Conservation (phyloP, 345 rosid genomes). For the Arabidopsis suecica region DNA sequence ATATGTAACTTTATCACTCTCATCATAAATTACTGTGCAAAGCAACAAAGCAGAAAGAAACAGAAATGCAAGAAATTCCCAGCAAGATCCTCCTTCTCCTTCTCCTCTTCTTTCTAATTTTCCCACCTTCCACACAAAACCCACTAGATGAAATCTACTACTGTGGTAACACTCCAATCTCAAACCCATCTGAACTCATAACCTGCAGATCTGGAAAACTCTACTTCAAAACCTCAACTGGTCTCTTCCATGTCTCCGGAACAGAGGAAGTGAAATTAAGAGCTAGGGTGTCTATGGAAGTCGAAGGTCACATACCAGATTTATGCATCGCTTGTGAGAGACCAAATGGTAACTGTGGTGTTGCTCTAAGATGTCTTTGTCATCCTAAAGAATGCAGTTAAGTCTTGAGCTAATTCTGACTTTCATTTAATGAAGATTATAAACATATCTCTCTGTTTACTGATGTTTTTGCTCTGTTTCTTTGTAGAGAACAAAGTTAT, state of each 20-base stretch:
- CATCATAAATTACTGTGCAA: background rate
- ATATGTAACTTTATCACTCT: background rate
- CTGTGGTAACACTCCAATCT: constrained; percentile 49
- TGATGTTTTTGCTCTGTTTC: background rate
- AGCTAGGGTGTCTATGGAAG: constrained; percentile 58
- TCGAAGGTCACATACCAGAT: constrained; percentile 66
- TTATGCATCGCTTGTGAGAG: constrained; percentile 60
- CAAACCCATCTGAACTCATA: constrained; percentile 44
- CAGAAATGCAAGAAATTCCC: constrained; percentile 40
- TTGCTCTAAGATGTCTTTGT: constrained; percentile 68
- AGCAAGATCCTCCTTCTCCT: constrained; percentile 38
- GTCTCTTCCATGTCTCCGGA: constrained; percentile 43
- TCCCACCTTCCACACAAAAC: constrained; percentile 28
- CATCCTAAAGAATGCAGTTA: constrained; percentile 73
- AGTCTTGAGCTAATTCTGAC: background rate
- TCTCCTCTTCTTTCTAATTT: constrained; percentile 34
- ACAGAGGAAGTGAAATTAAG: constrained; percentile 44
- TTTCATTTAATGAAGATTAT: background rate
- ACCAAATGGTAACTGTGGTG: constrained; percentile 71
- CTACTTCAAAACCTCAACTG: constrained; percentile 58
- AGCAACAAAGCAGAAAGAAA: background rate
- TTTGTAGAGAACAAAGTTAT: constrained; percentile 36
- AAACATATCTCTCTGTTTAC: background rate
- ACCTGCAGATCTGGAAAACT: constrained; percentile 57
- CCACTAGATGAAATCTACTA: constrained; percentile 14